Evolutionary conservation across 345 rosid genomes (phyloP).

Genomic region (Murraya paniculata): DNA sequence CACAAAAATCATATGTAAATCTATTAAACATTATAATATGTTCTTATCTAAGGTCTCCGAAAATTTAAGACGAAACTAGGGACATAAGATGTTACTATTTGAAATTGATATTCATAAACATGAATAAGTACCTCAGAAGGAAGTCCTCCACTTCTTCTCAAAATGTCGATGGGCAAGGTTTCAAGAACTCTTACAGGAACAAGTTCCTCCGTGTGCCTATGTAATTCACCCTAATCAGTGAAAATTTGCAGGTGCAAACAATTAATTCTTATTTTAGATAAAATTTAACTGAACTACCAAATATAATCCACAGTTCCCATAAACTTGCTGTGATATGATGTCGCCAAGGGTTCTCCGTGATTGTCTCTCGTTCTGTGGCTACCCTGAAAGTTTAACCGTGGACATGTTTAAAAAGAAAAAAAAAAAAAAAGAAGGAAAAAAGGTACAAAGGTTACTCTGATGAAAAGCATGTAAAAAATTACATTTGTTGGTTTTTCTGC

Average conservation of each 20-base stretch:
- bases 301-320: constrained; percentile 95
- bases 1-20: background rate
- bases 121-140: constrained; percentile 60
- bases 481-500: background rate
- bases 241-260: background rate
- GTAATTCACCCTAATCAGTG: constrained; percentile 18
- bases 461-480: background rate
- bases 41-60: background rate
- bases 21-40: background rate
- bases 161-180: constrained; percentile 61
- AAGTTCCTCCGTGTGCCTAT: constrained; percentile 80
- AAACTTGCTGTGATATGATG: constrained; percentile 83
- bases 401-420: constrained; percentile 5
- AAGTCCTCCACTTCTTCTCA: constrained; percentile 67
- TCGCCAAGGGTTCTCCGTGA: constrained; percentile 85
- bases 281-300: constrained; percentile 45
- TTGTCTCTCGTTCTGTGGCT: constrained; percentile 50
- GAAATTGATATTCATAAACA: background rate
- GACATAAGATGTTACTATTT: background rate
- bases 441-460: background rate
- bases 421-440: background rate
- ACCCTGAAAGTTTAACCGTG: constrained; percentile 49
- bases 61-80: background rate
- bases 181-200: constrained; percentile 85
- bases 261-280: background rate